A percentile compares a stretch with the other conserved stretches of the same genome.
phyloP scores from a whole-genome alignment of 2,329 filamentous ascomycete species.

The Tolypocladium capitatum region DNA sequence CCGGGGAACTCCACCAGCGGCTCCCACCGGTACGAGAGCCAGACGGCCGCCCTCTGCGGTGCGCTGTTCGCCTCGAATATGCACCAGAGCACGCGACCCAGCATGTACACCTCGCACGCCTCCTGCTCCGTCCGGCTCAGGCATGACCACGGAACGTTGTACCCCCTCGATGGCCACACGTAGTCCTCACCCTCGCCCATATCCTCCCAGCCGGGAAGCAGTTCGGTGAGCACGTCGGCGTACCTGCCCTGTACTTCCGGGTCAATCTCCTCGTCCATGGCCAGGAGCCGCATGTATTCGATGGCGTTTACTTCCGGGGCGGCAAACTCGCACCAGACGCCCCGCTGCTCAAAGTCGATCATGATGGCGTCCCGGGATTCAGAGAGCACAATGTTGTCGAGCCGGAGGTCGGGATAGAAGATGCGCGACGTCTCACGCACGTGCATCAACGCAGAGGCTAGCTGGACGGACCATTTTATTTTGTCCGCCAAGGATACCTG shows the following conservation, averaged over 20 bases:
- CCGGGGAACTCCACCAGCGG: slow-evolving; percentile 42
- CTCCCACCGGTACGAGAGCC: slow-evolving; percentile 46
- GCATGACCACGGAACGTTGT: slow-evolving; percentile 43
- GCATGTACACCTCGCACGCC: slow-evolving; percentile 48
- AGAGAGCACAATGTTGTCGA: slow-evolving; percentile 46
- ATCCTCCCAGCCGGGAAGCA: slow-evolving; percentile 34
- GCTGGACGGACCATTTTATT: slow-evolving; percentile 39
- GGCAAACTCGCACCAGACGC: slow-evolving; percentile 49
- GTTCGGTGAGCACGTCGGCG: slow-evolving; percentile 22
- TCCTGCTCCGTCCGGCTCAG: slow-evolving; percentile 39
- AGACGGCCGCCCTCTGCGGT: slow-evolving; percentile 41
- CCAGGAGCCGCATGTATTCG: slow-evolving; percentile 43
- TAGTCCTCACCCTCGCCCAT: slow-evolving; percentile 29
- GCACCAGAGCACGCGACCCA: slow-evolving; percentile 48
- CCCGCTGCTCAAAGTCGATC: slow-evolving; percentile 50
- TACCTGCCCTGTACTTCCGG: slow-evolving; percentile 26
- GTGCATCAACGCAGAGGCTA: slow-evolving; percentile 37
- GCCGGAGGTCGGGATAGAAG: slow-evolving; percentile 45
- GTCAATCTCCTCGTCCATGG: slow-evolving; percentile 33
- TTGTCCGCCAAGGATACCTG: slow-evolving; percentile 29
- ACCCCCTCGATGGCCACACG: slow-evolving; percentile 32
- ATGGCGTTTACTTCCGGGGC: slow-evolving; percentile 47
- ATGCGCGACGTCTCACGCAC: slow-evolving; percentile 29
- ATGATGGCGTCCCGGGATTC: slow-evolving; percentile 34
- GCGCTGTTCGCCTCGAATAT: slow-evolving; percentile 48